Evolutionary conservation across 148 eudicot genomes (phyloP), one percentile per base, ranked within the genome.

Genomic region (Rhododendron henanense): DNA sequence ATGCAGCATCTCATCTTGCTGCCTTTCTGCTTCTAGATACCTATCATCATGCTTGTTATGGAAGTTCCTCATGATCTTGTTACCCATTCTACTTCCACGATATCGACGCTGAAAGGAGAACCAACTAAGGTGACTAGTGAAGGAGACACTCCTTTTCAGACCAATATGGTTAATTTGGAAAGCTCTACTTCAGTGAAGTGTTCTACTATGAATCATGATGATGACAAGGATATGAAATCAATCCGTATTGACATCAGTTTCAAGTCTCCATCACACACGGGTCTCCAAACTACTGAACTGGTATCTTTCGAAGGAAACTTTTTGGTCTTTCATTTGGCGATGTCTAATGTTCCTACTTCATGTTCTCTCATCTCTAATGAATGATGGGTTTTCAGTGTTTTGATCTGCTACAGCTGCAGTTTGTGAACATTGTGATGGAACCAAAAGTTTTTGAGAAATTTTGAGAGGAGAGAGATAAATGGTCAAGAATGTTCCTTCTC

Each of bases 41-140:
- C 99, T 21, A 92, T 95, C 82, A 96, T 96, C 92, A 96, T 95
- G 99, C 98, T 96, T 88, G 95, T 94, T 91, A 98, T 93, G 90
- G 99, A 96, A 89, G 99, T 95, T 88, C 99, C 99, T 57, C 91
- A 81, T 85, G 97, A 95, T 85, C 84, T 93, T 50, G 87, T 95
- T 81, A 86, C 90, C 19, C 77, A 92, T 83, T 81, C 90, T 85
- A 86, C 87, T 87, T 85, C 96, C 35, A 88, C 87, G 89, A 76
- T 88, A 78, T 93, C 86, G 78, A 87, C 88, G 47, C 85, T 88
- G 59, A 86, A 90, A 57, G 90, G 81, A 81, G 95, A 91, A 84
- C 87, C 91, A 80, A 85, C 55, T 84, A 91, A 90, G 88, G 41
- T 85, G 78, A 85, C 88, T 83, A 86, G 81, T 87, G 93, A 90